Evolutionary conservation across 2,329 filamentous ascomycete genomes (phyloP), one percentile per base, ranked within the genome.

Genomic region (Microsporum ferrugineum): DNA sequence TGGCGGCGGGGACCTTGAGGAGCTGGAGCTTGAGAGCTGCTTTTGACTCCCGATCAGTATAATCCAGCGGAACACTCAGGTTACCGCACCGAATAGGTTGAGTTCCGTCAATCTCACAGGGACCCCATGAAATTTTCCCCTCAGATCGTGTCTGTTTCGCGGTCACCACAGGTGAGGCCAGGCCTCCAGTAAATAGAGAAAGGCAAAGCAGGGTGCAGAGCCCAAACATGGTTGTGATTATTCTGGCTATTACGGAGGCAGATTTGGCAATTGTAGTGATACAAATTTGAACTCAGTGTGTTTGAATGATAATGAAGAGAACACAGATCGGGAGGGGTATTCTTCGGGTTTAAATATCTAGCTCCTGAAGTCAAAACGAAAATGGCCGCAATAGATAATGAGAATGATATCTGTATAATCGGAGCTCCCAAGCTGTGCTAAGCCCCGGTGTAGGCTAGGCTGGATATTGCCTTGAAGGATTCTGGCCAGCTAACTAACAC

Each of bases 61-160:
- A 73, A 60, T 74, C 72, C 1, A 73, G 66, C 3, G 72, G 72
- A 0, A 74, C 71, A 1, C 62, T 39, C 3, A 74, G 60, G 23
- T 58, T 71, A 2, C 66, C 70, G 63, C 72, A 73, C 29, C 65
- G 63, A 55, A 64, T 61, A 3, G 51, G 59, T 8, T 33, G 39
- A 33, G 51, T 47, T 8, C 27, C 29, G 8, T 57, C 12, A 2
- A 47, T 12, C 47, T 57, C 59, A 39, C 59, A 61, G 3, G 59
- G 59, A 3, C 43, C 29, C 59, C 59, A 61, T 34, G 57, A 14
- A 8, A 60, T 39, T 27, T 57, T 57, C 23, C 36, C 53, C 17
- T 12, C 23, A 2, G 53, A 29, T 5, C 34, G 53, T 8, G 17
- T 31, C 10, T 38, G 47, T 3, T 8, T 31, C 14, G 29, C 4